Percentiles rank a stretch among this genome's conserved stretches.
phyloP scores from a whole-genome alignment of 768 basidiomycete genomes.

The Russula ochroleuca region DNA sequence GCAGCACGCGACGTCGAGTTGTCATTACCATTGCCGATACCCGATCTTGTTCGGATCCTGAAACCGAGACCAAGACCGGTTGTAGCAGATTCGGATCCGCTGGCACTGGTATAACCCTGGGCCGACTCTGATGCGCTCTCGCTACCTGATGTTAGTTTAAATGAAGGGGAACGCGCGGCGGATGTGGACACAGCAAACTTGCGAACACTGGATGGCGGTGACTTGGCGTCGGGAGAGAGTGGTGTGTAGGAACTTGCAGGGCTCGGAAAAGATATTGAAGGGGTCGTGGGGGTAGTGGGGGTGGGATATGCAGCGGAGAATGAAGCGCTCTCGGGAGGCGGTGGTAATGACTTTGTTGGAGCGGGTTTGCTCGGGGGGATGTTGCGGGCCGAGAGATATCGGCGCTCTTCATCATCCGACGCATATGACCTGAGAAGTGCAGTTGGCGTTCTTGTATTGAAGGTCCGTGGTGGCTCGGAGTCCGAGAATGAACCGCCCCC shows the following conservation, averaged over 20 bases:
- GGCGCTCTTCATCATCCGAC: slow-evolving; percentile 23
- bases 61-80: slow-evolving; percentile 25
- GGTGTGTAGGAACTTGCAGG: slow-evolving; percentile 3
- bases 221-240: slow-evolving; percentile 13
- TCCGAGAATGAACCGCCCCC: slow-evolving; percentile 22
- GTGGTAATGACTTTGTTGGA: slow-evolving; percentile 23
- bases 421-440: slow-evolving; percentile 18
- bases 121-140: slow-evolving; percentile 25
- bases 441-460: slow-evolving; percentile 2
- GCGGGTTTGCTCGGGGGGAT: slow-evolving; percentile 23
- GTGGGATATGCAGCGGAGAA: not conserved
- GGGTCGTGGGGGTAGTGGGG: slow-evolving; percentile 13
- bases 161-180: slow-evolving; percentile 12
- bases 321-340: slow-evolving; percentile 12
- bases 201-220: slow-evolving; percentile 5
- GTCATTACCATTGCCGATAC: slow-evolving; percentile 4
- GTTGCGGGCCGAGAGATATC: slow-evolving; percentile 20
- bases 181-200: slow-evolving; percentile 19
- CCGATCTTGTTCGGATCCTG: slow-evolving; percentile 20
- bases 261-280: slow-evolving; percentile 9
- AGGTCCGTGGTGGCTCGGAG: slow-evolving; percentile 19
- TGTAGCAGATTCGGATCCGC: slow-evolving; percentile 22
- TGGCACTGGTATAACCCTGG: slow-evolving; percentile 20
- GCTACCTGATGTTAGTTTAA: slow-evolving; percentile 18
- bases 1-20: slow-evolving; percentile 12